Base-by-base conservation (phyloP, 768 basidiomycete genomes). In the Cystofilobasidium macerans region DNA sequence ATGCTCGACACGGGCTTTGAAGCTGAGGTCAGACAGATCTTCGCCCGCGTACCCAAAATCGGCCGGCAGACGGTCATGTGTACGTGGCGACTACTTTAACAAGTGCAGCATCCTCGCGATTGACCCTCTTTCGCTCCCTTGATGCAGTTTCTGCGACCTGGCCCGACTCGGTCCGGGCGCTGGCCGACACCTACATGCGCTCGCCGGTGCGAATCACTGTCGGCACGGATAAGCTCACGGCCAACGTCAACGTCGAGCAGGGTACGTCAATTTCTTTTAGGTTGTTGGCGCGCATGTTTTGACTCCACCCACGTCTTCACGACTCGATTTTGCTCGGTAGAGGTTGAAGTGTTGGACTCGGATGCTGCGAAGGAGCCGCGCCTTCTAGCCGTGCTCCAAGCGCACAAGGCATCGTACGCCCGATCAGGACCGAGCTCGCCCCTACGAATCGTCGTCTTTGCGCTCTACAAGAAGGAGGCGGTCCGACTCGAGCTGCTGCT, bases 1-100 rank as follows among this genome's bases (percentile, higher is more conserved):
- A 95, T 97, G 93, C 80, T 98, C 54, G 94, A 97, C 75, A 91
- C 86, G 75, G 94, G 94, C 0, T 98, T 99, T 73, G 94, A 99
- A 75, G 94, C 97, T 72, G 94, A 97, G 74, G 94, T 97, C 65
- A 80, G 89, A 58, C 83, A 80, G 66, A 97, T 99, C 72, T 91
- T 97, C 68, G 83, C 83, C 73, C 80, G 81, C 40, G 75, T 56
- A 38, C 28, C 69, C 69, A 42, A 13, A 20, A 22, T 79, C n/a
- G 81, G 83, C 65, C 82, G 91, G 54, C 90, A 93, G 78, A 94
- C 89, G 9, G 85, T 92, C 81, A 92, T 93, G 90, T 93, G 89
- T 92, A 75, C 70, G 88, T 82, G 26, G 32, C 28, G 64, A 28
- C 2, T 13, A 22, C 30, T 33, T 7, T 6, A 13, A 14, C 9